phyloP scores from a whole-genome alignment of 2,329 filamentous ascomycete species.

The Pseudogymnoascus sp. region DNA sequence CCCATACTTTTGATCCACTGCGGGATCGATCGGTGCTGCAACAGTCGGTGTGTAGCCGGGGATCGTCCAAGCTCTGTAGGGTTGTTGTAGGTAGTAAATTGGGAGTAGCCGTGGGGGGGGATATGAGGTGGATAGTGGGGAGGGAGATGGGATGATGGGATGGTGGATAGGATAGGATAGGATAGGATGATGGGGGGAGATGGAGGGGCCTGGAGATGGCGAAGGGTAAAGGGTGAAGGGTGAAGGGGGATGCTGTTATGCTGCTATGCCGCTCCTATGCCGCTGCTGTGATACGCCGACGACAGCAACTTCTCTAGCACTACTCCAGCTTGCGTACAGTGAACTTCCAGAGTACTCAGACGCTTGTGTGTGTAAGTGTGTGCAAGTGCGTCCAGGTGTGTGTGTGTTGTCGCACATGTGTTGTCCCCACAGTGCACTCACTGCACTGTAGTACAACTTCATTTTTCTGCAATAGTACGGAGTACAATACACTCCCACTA shows the following conservation, averaged over 20 bases:
- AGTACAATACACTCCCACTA: too few species aligned
- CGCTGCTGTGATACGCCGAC: not conserved
- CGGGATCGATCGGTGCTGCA: conserved; percentile 1
- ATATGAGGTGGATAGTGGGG: not conserved
- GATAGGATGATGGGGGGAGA: not conserved
- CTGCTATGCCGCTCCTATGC: too few species aligned
- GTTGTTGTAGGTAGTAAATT: not conserved
- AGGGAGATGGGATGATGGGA: not conserved
- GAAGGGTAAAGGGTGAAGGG: not conserved
- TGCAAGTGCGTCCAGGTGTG: too few species aligned
- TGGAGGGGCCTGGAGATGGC: not conserved
- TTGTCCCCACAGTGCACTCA: not conserved
- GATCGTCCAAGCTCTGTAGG: not conserved
- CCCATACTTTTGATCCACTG: conserved; percentile 2
- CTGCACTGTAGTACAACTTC: not conserved
- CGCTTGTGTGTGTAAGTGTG: not conserved
- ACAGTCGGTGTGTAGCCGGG: conserved; percentile 1
- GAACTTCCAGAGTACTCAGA: not conserved
- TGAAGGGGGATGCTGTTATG: too few species aligned
- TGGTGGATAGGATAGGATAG: not conserved
- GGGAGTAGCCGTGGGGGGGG: not conserved
- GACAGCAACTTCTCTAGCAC: too few species aligned
- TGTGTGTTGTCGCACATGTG: too few species aligned
- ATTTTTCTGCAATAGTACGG: too few species aligned
- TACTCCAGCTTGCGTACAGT: not conserved